A percentile compares a stretch with the other conserved stretches of the same genome.
Evolutionary conservation across 179 eudicot species (phyloP).

Genomic region (Beta macrorhiza): DNA sequence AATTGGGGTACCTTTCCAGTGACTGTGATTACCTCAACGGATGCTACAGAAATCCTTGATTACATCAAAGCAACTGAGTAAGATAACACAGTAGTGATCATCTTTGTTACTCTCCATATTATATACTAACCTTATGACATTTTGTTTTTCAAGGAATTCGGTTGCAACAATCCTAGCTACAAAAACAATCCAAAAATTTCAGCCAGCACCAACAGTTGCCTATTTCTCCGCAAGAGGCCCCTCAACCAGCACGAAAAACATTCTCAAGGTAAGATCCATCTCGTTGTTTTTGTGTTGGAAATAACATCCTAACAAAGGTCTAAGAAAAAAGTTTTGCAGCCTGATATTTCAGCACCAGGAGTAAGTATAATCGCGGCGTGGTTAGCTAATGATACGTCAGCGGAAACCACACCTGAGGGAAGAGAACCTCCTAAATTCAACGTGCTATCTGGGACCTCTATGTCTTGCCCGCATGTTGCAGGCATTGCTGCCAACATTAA

Average conservation of each 20-base stretch:
- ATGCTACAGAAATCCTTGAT: constrained; percentile 36
- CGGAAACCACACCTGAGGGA: constrained; percentile 34
- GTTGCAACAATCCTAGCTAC: constrained; percentile 55
- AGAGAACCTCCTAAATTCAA: constrained; percentile 45
- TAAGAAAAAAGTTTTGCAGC: constrained; percentile 36
- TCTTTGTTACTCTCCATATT: background rate
- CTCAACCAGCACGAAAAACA: constrained; percentile 33
- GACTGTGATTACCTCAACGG: constrained; percentile 42
- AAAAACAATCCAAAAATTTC: constrained; percentile 29
- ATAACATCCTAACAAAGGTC: no score
- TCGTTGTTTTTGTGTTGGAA: background rate
- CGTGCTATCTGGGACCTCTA: constrained; percentile 63
- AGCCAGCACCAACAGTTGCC: constrained; percentile 64
- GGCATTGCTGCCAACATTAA: constrained; percentile 62
- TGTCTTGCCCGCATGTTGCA: constrained; percentile 70
- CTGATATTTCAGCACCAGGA: constrained; percentile 78
- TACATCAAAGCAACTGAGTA: constrained; percentile 57
- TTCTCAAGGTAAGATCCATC: constrained; percentile 55
- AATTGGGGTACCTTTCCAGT: constrained; percentile 37
- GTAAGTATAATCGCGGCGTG: constrained; percentile 70
- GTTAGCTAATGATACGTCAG: constrained; percentile 41
- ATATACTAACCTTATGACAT: background rate
- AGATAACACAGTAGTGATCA: background rate
- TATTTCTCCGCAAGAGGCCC: constrained; percentile 76
- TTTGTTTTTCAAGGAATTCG: constrained; percentile 41